Conservation (phyloP, 2,329 filamentous ascomycete genomes). For the Diaporthe eres region DNA sequence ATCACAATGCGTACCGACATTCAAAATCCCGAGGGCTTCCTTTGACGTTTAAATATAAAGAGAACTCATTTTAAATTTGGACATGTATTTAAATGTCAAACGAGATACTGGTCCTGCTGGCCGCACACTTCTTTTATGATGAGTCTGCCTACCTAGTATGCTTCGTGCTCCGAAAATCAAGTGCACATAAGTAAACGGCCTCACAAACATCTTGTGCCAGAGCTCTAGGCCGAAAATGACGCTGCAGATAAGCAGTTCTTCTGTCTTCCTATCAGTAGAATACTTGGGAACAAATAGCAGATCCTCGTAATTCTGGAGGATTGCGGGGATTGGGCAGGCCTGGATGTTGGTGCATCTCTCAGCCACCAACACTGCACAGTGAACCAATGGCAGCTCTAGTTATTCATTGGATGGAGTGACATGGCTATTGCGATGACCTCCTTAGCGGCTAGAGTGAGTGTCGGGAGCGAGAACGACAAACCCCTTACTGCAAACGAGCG, state of each 20-base stretch:
- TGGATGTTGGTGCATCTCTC: background rate
- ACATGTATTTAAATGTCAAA: too few species aligned
- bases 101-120: slow-evolving; percentile 42
- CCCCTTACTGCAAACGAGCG: background rate
- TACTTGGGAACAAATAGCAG: slow-evolving; percentile 1
- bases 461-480: background rate
- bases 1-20: background rate
- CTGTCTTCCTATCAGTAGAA: background rate
- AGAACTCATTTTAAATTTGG: too few species aligned
- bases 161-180: slow-evolving; percentile 22
- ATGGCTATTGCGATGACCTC: background rate
- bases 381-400: background rate
- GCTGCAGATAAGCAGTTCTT: background rate
- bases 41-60: too few species aligned
- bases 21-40: background rate
- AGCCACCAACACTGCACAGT: background rate
- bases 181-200: background rate
- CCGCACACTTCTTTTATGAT: slow-evolving; percentile 41
- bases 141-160: slow-evolving; percentile 13
- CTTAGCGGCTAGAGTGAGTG: background rate
- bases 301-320: background rate
- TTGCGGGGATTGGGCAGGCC: background rate
- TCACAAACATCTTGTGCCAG: background rate
- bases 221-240: background rate
- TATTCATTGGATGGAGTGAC: background rate